A percentile compares a stretch with the other conserved stretches of the same genome.
Evolutionary conservation across 495 filamentous ascomycete species (phyloP).

Genomic region (Elasticomyces elasticus): DNA sequence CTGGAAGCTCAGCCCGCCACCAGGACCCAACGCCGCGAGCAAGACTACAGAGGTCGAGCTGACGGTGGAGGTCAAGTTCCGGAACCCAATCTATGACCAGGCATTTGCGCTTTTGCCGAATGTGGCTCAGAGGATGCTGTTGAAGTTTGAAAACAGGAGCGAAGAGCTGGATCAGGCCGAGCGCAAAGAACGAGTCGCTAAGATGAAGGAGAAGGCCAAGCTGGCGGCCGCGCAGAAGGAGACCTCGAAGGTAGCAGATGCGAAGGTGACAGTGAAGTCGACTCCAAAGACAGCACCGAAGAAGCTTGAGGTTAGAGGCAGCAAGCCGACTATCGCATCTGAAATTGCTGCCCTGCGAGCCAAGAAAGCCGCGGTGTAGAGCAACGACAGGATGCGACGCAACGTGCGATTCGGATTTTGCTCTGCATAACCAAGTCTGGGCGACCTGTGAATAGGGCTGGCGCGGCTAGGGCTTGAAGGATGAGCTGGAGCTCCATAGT

Average conservation of each 20-base stretch:
- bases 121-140: neutral
- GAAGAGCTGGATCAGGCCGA: neutral
- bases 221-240: neutral
- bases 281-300: neutral
- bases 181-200: neutral
- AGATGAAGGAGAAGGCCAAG: conserved; percentile 5
- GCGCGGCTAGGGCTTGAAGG: too few relatives aligned
- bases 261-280: neutral
- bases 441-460: too few relatives aligned
- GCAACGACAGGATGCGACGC: neutral
- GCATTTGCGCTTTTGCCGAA: neutral
- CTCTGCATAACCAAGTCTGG: too few relatives aligned
- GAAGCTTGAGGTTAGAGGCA: neutral
- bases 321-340: neutral
- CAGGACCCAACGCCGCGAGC: neutral
- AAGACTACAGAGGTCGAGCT: neutral
- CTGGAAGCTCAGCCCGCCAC: neutral
- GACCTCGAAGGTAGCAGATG: neutral
- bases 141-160: neutral
- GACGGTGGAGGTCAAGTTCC: neutral
- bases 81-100: neutral
- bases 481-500: too few relatives aligned
- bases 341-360: neutral
- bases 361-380: neutral
- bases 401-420: too few relatives aligned